phyloP scores from a whole-genome alignment of 768 basidiomycete species.

The Tylopilus subfusipes region DNA sequence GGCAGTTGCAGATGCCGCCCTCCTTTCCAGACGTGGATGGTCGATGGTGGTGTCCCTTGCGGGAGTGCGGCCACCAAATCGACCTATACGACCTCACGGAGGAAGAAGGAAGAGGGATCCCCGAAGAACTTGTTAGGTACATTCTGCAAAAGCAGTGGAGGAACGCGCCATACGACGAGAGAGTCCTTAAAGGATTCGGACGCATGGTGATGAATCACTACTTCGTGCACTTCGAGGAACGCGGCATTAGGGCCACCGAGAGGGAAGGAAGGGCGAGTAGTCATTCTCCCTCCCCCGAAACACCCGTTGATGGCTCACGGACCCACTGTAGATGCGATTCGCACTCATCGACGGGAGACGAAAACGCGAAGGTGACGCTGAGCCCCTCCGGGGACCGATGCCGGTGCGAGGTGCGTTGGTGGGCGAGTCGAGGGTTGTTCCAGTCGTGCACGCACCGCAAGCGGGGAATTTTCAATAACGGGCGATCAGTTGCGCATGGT shows the following conservation, averaged over 20 bases:
- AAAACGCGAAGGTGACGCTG: background rate
- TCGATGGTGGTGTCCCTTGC: slow-evolving; percentile 51
- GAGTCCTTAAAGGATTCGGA: slow-evolving; percentile 22
- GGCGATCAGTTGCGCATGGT: background rate
- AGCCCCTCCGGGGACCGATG: slow-evolving; percentile 20
- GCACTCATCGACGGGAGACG: slow-evolving; percentile 4
- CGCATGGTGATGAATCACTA: slow-evolving; percentile 29
- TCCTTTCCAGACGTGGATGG: slow-evolving; percentile 41
- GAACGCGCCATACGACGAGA: slow-evolving; percentile 32
- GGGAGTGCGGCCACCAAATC: slow-evolving; percentile 41
- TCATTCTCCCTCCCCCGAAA: background rate
- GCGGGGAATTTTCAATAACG: slow-evolving; percentile 1
- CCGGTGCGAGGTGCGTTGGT: slow-evolving; percentile 21
- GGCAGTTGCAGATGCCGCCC: slow-evolving; percentile 36
- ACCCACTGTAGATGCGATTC: slow-evolving; percentile 12
- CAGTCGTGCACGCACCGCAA: slow-evolving; percentile 20
- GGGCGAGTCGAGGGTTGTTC: slow-evolving; percentile 25
- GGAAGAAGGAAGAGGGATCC: slow-evolving; percentile 30
- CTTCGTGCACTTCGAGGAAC: slow-evolving; percentile 18
- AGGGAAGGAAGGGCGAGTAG: slow-evolving; percentile 20
- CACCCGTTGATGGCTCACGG: background rate
- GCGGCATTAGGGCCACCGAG: slow-evolving; percentile 14
- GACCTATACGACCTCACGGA: slow-evolving; percentile 43
- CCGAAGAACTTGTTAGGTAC: slow-evolving; percentile 15
- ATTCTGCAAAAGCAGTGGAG: slow-evolving; percentile 36